Conservation (phyloP, 352 stramenopile genomes). For the Thalassiosira oceanica region DNA sequence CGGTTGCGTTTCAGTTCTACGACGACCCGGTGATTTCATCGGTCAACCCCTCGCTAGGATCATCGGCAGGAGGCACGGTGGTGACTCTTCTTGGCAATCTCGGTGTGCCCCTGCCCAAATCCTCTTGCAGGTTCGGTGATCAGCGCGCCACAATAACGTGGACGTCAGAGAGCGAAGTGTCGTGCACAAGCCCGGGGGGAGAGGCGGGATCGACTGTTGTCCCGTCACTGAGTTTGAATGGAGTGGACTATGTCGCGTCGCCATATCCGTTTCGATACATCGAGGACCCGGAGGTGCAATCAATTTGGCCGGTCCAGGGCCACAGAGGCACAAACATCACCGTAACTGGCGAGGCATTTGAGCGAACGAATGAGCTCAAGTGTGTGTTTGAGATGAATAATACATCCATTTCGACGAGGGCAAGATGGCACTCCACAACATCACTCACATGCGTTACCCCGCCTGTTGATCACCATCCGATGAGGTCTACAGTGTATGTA, state of each 20-base stretch:
- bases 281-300: slow-evolving; percentile 18
- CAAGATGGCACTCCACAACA: slow-evolving; percentile 16
- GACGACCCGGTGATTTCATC: slow-evolving; percentile 21
- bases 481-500: slow-evolving; percentile 18
- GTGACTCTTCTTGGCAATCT: slow-evolving; percentile 36
- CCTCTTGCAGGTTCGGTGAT: slow-evolving; percentile 27
- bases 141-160: slow-evolving; percentile 16
- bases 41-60: slow-evolving; percentile 34
- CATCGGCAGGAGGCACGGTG: slow-evolving; percentile 25
- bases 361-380: slow-evolving; percentile 85
- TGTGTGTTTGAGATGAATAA: slow-evolving; percentile 82
- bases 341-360: slow-evolving; percentile 87
- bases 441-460: slow-evolving; percentile 22
- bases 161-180: slow-evolving; percentile 13
- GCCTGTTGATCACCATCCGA: slow-evolving; percentile 8
- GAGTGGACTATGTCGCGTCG: slow-evolving; percentile 22
- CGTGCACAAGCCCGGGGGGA: slow-evolving; percentile 25
- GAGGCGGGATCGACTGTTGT: slow-evolving; percentile 8
- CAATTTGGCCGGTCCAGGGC: slow-evolving; percentile 28
- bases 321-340: slow-evolving; percentile 19
- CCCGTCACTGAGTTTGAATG: slow-evolving; percentile 37
- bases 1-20: slow-evolving; percentile 33
- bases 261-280: slow-evolving; percentile 31
- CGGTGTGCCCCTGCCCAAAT: slow-evolving; percentile 19
- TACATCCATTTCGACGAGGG: slow-evolving; percentile 2